A percentile compares a stretch with the other conserved stretches of the same genome.
phyloP scores from a whole-genome alignment of 164 flowering plant genomes.

The Taxillus chinensis region DNA sequence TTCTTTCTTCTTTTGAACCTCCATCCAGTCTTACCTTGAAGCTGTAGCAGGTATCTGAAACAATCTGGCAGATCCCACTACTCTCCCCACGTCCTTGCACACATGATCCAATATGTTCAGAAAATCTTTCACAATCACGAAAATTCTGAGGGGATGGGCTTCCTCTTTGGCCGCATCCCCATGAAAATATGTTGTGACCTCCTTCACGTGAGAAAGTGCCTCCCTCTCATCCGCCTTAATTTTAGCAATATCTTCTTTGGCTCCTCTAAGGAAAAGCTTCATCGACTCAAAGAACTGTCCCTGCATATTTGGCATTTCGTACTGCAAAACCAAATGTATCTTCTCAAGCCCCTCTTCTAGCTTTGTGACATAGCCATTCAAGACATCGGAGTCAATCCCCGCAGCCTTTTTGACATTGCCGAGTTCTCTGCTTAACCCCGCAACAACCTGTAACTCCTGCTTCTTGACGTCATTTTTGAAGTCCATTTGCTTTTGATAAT shows the following conservation, averaged over 20 bases:
- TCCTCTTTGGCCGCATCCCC: conserved; percentile 86
- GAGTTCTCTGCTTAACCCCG: conserved; percentile 73
- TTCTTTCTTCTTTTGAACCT: conserved; percentile 65
- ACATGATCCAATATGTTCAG: conserved; percentile 79
- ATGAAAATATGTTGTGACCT: conserved; percentile 85
- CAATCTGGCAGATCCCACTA: conserved; percentile 72
- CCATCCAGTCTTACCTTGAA: conserved; percentile 46
- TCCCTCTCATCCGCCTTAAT: conserved; percentile 60
- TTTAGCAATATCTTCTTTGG: conserved; percentile 54
- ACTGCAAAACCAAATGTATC: conserved; percentile 45
- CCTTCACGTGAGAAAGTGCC: conserved; percentile 64
- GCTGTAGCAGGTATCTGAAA: conserved; percentile 69
- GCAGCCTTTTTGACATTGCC: conserved; percentile 81
- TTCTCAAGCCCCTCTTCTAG: conserved; percentile 81
- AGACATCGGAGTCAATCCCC: conserved; percentile 89
- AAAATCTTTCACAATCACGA: conserved; percentile 90
- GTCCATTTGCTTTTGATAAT: conserved; percentile 17
- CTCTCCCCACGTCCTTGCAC: conserved; percentile 78
- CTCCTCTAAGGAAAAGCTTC: conserved; percentile 55
- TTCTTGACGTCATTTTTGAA: conserved; percentile 53
- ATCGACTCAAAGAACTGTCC: conserved; percentile 68
- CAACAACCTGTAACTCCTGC: conserved; percentile 77
- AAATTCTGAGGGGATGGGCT: conserved; percentile 89
- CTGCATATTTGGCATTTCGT: conserved; percentile 40
- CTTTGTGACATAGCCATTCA: conserved; percentile 71